These are phyloP conservation scores for Vitis cinerea DNA, from an alignment of 164 flowering plant genomes.

Conservation along the genomic window DNA sequence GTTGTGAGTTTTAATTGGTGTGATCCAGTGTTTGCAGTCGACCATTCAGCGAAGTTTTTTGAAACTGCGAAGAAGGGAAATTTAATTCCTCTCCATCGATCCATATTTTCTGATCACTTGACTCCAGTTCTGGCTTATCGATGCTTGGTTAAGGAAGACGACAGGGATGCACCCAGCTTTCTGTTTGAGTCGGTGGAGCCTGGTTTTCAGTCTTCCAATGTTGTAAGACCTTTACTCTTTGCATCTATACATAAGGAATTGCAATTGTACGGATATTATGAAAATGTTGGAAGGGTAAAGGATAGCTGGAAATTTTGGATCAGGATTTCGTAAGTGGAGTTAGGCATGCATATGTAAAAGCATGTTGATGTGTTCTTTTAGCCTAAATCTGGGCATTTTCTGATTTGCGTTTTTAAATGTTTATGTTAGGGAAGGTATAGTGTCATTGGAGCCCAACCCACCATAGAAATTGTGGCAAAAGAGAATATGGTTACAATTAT, in stretches of 20 bases:
- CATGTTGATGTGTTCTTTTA: too few species aligned
- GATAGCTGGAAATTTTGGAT: too few species aligned
- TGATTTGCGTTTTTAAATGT: slow-evolving; percentile 2
- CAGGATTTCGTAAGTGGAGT: too few species aligned
- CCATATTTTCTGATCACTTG: slow-evolving; percentile 74
- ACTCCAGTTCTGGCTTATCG: slow-evolving; percentile 86
- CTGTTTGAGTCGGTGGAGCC: slow-evolving; percentile 83
- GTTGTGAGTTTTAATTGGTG: neutral
- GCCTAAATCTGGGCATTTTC: neutral
- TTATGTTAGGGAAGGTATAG: slow-evolving; percentile 75
- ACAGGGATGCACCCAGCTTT: slow-evolving; percentile 82
- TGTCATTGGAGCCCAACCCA: slow-evolving; percentile 85
- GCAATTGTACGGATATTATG: too few species aligned
- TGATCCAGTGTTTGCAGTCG: slow-evolving; percentile 19
- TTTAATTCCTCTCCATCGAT: slow-evolving; percentile 56
- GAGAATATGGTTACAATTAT: slow-evolving; percentile 68
- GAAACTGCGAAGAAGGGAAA: slow-evolving; percentile 68
- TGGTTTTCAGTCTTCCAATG: slow-evolving; percentile 43
- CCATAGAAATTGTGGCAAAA: slow-evolving; percentile 78
- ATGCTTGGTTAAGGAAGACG: slow-evolving; percentile 81
- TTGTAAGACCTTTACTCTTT: slow-evolving; percentile 35
- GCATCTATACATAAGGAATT: too few species aligned
- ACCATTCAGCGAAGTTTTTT: slow-evolving; percentile 35
- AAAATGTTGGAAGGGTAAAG: too few species aligned
- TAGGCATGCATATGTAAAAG: too few species aligned